phyloP scores from a whole-genome alignment of 306 rosid genomes.

The Ammopiptanthus mongolicus region DNA sequence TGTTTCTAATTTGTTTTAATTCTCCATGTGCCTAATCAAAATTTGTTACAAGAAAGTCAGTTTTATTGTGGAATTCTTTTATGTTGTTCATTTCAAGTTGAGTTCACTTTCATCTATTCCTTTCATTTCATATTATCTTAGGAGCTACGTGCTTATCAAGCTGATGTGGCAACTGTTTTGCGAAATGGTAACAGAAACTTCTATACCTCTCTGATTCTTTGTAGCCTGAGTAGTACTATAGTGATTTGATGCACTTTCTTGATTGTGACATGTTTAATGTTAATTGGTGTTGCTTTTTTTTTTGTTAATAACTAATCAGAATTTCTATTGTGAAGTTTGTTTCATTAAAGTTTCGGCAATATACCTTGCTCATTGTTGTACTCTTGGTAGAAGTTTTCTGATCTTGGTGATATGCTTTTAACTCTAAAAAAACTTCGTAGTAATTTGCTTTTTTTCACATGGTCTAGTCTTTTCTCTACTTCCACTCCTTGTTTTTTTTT shows the following conservation, averaged over 20 bases:
- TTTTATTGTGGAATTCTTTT: neutral
- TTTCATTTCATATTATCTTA: slow-evolving; percentile 25
- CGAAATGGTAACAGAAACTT: slow-evolving; percentile 64
- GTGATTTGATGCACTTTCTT: slow-evolving; percentile 21
- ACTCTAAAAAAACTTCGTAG: neutral
- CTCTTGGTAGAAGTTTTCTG: neutral
- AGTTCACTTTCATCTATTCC: slow-evolving; percentile 14
- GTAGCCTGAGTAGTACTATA: neutral
- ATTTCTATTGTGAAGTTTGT: neutral
- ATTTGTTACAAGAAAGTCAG: slow-evolving; percentile 6
- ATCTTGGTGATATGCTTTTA: slow-evolving; percentile 3
- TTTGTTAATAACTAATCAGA: neutral
- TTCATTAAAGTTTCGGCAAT: neutral
- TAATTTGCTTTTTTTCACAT: neutral
- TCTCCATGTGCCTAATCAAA: neutral
- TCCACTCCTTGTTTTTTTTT: neutral
- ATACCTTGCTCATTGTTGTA: neutral
- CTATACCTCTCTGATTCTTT: slow-evolving; percentile 7
- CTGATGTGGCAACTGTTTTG: slow-evolving; percentile 86
- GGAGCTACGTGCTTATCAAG: slow-evolving; percentile 99
- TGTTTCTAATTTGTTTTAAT: neutral
- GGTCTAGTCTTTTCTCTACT: neutral
- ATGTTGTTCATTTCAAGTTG: slow-evolving; percentile 19
- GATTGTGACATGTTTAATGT: slow-evolving; percentile 4
- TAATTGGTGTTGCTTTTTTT: neutral